Evolutionary conservation across 768 basidiomycete species (phyloP), one percentile per base, ranked within the genome.

Genomic region (Dioszegia crocea): DNA sequence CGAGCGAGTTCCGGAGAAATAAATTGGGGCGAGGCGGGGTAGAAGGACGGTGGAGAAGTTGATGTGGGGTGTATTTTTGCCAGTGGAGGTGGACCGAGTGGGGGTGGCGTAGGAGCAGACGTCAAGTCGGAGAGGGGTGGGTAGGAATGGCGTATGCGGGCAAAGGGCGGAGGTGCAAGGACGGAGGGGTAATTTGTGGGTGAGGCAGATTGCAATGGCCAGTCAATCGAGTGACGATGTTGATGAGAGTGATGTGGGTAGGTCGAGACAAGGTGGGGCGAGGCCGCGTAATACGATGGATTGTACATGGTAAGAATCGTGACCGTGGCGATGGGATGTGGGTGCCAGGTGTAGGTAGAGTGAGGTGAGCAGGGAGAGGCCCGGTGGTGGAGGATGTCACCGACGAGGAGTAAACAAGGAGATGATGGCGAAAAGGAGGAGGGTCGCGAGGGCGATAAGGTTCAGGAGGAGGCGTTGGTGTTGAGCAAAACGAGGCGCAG

Each of bases 1-100:
- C n/a, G 54, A 6, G n/a, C 41, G 26, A 6, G 16, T 3, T 31
- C 33, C 8, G 33, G 51, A 21, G 10, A 17, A 16, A 24, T 48
- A 26, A 5, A 12, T 46, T n/a, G 44, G 44, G 2, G 21, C n/a
- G 10, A 29, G 30, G n/a, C n/a, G n/a, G n/a, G n/a, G n/a, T n/a
- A n/a, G n/a, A n/a, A n/a, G n/a, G n/a, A n/a, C n/a, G n/a, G 45
- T 24, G 46, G 38, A 29, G 33, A 29, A 16, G 56, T 47, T 1
- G 56, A 49, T 16, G 24, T 29, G 5, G 21, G 38, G 23, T n/a
- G 30, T 23, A 39, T 17, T 38, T 44, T 39, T 14, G 52, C 26
- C 24, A 43, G 52, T 19, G 52, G 11, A 5, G 52, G 52, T n/a
- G 52, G 38, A 26, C 39, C 39, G 29, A 54, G 38, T 40, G 52